Percentiles rank a stretch among this genome's conserved stretches.
Conservation (phyloP, 305 asterid species). For the Fraxinus dipetala region DNA sequence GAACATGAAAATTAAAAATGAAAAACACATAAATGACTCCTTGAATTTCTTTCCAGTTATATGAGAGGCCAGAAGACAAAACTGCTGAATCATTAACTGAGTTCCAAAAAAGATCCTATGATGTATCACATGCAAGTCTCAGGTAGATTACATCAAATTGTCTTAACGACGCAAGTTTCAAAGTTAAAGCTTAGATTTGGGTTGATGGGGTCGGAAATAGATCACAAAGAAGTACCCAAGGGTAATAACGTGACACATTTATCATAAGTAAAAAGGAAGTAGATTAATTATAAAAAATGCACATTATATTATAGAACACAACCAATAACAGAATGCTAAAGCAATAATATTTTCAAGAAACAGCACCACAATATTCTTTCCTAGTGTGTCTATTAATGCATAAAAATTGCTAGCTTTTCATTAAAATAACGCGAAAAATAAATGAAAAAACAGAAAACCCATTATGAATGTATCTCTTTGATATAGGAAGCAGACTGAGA, state of each 20-base stretch:
- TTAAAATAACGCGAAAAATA: background rate
- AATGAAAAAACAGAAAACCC: background rate
- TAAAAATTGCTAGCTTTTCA: background rate
- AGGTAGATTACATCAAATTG: constrained; percentile 6
- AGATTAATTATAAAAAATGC: background rate
- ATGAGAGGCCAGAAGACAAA: background rate
- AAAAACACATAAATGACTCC: background rate
- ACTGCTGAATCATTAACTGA: background rate
- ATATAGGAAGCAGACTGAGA: background rate
- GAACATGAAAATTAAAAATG: background rate
- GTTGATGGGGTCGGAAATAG: background rate
- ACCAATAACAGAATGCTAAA: background rate
- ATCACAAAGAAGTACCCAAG: background rate
- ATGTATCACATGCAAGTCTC: background rate
- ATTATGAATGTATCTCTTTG: background rate
- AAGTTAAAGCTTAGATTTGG: background rate
- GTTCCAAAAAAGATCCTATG: background rate
- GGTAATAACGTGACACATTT: background rate
- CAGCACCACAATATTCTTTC: background rate
- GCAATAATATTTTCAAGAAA: background rate
- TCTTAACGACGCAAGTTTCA: background rate
- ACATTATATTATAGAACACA: background rate
- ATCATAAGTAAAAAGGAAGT: background rate
- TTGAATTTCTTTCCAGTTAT: background rate
- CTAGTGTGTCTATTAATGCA: background rate